Percentiles rank a stretch among this genome's conserved stretches.
Evolutionary conservation across 148 eudicot genomes (phyloP).

Genomic region (Camellia granthamiana): DNA sequence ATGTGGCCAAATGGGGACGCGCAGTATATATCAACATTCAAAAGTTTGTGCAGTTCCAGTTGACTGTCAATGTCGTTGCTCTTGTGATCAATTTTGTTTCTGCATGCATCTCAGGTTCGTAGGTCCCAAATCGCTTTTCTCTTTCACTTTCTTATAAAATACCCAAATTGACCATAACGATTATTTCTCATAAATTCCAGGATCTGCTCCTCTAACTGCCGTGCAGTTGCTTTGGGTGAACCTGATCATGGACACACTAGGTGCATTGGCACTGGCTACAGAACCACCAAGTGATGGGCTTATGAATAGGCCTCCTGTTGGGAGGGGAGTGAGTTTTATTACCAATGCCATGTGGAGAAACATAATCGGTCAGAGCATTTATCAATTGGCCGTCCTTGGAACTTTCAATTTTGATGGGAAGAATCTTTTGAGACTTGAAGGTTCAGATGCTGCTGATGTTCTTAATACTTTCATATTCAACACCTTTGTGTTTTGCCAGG

Average conservation of each 20-base stretch:
- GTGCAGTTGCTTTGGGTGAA: constrained; percentile 96
- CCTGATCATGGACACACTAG: constrained; percentile 94
- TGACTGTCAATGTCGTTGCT: constrained; percentile 90
- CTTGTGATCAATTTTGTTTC: constrained; percentile 79
- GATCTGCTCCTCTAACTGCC: constrained; percentile 94
- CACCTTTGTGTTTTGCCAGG: constrained; percentile 96
- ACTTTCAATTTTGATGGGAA: constrained; percentile 70
- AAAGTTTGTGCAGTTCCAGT: constrained; percentile 93
- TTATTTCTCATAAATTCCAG: constrained; percentile 29
- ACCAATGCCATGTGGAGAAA: constrained; percentile 90
- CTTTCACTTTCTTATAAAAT: not conserved
- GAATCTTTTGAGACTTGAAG: constrained; percentile 48
- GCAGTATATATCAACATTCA: constrained; percentile 89
- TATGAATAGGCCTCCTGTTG: constrained; percentile 73
- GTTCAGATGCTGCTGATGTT: constrained; percentile 51
- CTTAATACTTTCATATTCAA: constrained; percentile 87
- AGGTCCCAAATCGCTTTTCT: not conserved
- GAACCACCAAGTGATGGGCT: constrained; percentile 84
- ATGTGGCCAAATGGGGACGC: constrained; percentile 93
- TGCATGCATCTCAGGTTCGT: constrained; percentile 73
- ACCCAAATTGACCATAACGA: not conserved
- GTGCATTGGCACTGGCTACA: constrained; percentile 89
- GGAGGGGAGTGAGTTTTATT: constrained; percentile 58
- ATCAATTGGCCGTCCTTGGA: constrained; percentile 65
- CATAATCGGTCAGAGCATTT: constrained; percentile 80